Evolutionary conservation across 768 basidiomycete genomes (phyloP), one percentile per base, ranked within the genome.

Genomic region (Suillus decipiens): DNA sequence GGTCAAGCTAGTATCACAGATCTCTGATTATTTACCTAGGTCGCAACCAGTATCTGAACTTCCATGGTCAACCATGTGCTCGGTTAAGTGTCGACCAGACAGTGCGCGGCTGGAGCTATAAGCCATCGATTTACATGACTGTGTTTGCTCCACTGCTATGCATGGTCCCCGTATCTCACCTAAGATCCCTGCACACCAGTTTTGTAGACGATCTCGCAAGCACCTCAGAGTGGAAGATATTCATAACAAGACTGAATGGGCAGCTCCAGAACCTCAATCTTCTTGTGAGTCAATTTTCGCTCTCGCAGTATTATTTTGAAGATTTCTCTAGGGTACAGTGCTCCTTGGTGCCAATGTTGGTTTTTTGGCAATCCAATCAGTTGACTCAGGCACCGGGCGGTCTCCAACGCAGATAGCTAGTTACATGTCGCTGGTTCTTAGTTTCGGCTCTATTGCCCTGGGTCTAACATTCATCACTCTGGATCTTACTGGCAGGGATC

Each of bases 271-370:
- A 81, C 50, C 78, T 84, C 42, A 80, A 79, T 41, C 79, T 83
- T 57, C 80, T 80, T 60, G 85, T 86, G 48, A 55, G 82, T 68
- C 34, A 12, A 15, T 4, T 9, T 12, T 39, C 5, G n/a, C 34
- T 43, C 8, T 31, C 43, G n/a, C 19, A 14, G 47, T 31, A 22
- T 59, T n/a, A 48, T 47, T 37, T 28, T 56, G 28, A 59, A 24
- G 42, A 24, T 34, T 53, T 42, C 24, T 45, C 33, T 14, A 86
- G 84, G 79, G 77, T 1, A 83, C 82, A 2, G 82, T 86, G 15
- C 69, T 86, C 42, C 70, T 86, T 9, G 81, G 80, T 33, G 82
- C 82, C 9, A 85, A 85, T 60, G 81, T 88, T 2, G 81, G 80
- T 0, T 85, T 86, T 66, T 70, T 88, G 14, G 81, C 83, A 7